Conservation (phyloP, 306 rosid genomes). For the Rosa rugosa region DNA sequence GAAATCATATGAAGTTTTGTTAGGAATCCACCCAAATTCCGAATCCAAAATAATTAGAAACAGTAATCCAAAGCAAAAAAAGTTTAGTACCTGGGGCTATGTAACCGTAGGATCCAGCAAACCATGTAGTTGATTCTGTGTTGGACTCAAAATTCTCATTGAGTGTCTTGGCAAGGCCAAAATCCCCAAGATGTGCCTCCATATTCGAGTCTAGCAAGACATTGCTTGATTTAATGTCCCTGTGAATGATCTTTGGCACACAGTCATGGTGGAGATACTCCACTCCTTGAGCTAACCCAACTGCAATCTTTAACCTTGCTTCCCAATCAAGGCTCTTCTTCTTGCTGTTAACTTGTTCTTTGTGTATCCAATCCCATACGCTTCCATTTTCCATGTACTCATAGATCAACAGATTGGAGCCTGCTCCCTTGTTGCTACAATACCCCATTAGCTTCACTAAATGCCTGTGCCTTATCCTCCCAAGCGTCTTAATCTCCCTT, state of each 20-base stretch:
- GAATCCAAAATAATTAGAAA: background rate
- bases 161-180: constrained; percentile 78
- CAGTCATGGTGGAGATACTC: constrained; percentile 96
- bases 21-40: background rate
- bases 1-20: constrained; percentile 21
- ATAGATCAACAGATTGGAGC: constrained; percentile 74
- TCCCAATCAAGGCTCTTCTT: constrained; percentile 81
- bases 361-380: constrained; percentile 91
- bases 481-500: constrained; percentile 84
- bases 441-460: constrained; percentile 86
- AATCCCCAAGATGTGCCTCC: constrained; percentile 98
- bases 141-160: constrained; percentile 58
- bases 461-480: constrained; percentile 88
- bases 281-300: constrained; percentile 82
- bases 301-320: constrained; percentile 70
- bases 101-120: constrained; percentile 94
- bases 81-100: constrained; percentile 77
- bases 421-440: constrained; percentile 65
- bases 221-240: constrained; percentile 89
- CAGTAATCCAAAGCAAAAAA: background rate
- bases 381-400: constrained; percentile 94
- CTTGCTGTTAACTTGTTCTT: constrained; percentile 45
- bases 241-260: constrained; percentile 77
- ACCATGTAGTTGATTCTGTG: constrained; percentile 71
- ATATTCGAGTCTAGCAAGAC: constrained; percentile 73